Evolutionary conservation across 345 rosid species (phyloP).

Genomic region (Citrus trifoliata): DNA sequence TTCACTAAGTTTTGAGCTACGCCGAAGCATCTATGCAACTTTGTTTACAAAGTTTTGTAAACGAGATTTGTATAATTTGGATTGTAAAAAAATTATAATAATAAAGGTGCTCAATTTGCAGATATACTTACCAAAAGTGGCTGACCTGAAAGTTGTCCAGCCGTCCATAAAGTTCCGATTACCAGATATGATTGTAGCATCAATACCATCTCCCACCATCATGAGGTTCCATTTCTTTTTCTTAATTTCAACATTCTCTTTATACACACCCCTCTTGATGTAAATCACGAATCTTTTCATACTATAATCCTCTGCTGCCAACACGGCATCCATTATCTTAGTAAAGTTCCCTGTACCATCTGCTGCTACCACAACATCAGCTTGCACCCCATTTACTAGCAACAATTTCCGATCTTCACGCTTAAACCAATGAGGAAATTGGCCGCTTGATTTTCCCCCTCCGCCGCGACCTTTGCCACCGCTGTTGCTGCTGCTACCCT

Average conservation of each 20-base stretch:
- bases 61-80: background rate
- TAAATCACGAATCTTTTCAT: slow-evolving; percentile 47
- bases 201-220: slow-evolving; percentile 76
- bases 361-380: slow-evolving; percentile 59
- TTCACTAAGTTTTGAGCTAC: background rate
- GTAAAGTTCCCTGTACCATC: slow-evolving; percentile 79
- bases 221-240: slow-evolving; percentile 78
- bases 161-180: slow-evolving; percentile 59
- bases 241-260: slow-evolving; percentile 76
- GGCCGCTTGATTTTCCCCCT: background rate
- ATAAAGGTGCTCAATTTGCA: background rate
- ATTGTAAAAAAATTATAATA: too few species aligned
- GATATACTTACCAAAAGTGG: slow-evolving; percentile 68
- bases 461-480: background rate
- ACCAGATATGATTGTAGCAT: slow-evolving; percentile 60
- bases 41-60: background rate
- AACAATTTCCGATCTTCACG: slow-evolving; percentile 51
- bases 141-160: slow-evolving; percentile 90
- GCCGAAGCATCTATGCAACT: background rate
- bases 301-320: slow-evolving; percentile 62
- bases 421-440: slow-evolving; percentile 63
- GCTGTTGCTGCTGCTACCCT: background rate
- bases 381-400: slow-evolving; percentile 30
- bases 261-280: slow-evolving; percentile 64
- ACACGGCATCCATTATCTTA: slow-evolving; percentile 55